Percentiles rank a stretch among this genome's conserved stretches.
phyloP scores from a whole-genome alignment of 176 grass and related monocot species.

The Cenchrus fungigraminus region DNA sequence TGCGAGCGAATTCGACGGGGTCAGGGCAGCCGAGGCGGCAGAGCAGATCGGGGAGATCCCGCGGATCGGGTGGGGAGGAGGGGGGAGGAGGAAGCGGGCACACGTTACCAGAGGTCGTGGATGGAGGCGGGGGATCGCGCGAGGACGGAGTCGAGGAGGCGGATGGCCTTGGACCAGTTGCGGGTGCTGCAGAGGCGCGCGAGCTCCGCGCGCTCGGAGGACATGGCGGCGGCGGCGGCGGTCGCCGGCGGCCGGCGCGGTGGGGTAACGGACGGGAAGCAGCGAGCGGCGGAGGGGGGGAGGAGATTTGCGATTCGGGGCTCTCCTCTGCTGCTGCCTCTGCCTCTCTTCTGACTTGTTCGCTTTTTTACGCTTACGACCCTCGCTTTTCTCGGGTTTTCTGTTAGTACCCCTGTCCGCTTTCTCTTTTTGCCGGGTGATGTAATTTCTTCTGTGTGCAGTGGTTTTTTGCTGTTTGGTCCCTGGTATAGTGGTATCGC shows the following conservation, averaged over 20 bases:
- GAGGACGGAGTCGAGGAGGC: slow-evolving; percentile 78
- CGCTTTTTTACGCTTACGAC: neutral
- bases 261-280: slow-evolving; percentile 9
- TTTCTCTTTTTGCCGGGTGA: neutral
- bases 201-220: slow-evolving; percentile 75
- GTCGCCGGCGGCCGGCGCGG: slow-evolving; percentile 33
- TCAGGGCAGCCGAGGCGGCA: too few species aligned
- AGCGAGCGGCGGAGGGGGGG: slow-evolving; percentile 43
- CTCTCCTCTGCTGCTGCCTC: slow-evolving; percentile 11
- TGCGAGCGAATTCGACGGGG: too few species aligned
- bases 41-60: slow-evolving; percentile 40
- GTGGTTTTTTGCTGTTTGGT: neutral
- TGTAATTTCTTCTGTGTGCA: neutral
- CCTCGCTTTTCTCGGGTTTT: slow-evolving; percentile 15
- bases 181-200: slow-evolving; percentile 72
- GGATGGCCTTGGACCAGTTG: slow-evolving; percentile 99
- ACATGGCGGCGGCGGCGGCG: slow-evolving; percentile 39
- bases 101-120: slow-evolving; percentile 85
- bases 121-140: slow-evolving; percentile 72
- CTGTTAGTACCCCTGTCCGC: neutral
- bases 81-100: neutral
- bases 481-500: neutral
- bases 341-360: neutral
- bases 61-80: neutral
- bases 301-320: slow-evolving; percentile 62